Base-by-base conservation (phyloP, 1,284 basidiomycete species). In the Pseudozyma thailandica region DNA sequence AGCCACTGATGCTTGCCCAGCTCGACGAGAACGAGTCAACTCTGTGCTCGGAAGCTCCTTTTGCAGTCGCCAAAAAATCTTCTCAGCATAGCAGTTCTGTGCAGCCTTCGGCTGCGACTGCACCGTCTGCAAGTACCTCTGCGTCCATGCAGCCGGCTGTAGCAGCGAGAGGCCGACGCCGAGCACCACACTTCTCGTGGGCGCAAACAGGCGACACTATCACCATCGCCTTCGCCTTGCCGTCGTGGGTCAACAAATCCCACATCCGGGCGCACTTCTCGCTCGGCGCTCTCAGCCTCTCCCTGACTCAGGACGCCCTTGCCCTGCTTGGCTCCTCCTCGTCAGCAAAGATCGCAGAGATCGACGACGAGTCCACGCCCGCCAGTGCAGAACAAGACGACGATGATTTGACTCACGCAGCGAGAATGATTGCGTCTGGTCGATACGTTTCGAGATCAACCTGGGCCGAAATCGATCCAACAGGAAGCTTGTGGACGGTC, bases 181-280 rank as follows among this genome's bases (percentile, higher is more conserved):
- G 44, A 35, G 51, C 63, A 2, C 70, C 74, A 3, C 72, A 68
- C 1, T 96, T 93, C 83, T 91, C 91, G 0, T 98, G 94, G 94
- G 92, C 89, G 0, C 94, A 98, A 81, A 90, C 90, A 3, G 82
- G 88, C 2, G 91, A 93, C 78, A 89, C 90, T 0, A 85, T 97
- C 37, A 93, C 92, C 0, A 83, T 97, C 58, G 90, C 89, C 0
- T 90, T 97, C 75, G 88, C 91, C 1, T 86, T 97, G 2, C 92
- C 92, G 0, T 86, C 89, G 0, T 86, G 85, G 33, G 37, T 80
- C 26, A 50, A 31, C 13, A 74, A 77, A 43, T 52, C 61, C 15
- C 64, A 70, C 41, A 59, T 79, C 18, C 69, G 69, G n/a, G 57
- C 64, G 3, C 55, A 91, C 0, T 89, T 96, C 77, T 87, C 89